Evolutionary conservation across 495 filamentous ascomycete genomes (phyloP).

Genomic region (Penicillium flavigenum): DNA sequence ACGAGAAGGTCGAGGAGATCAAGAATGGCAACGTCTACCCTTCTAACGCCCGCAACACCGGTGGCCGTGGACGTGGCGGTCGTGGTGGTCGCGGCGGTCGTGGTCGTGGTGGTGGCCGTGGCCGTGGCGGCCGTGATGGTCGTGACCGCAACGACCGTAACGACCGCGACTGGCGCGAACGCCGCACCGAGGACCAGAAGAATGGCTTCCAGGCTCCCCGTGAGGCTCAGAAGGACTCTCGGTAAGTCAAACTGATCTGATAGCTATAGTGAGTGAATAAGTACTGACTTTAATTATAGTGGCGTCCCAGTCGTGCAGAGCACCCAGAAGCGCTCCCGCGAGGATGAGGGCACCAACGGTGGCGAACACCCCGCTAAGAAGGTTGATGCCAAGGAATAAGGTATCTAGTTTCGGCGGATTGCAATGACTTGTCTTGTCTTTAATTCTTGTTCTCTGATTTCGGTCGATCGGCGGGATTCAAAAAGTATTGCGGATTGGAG

Average conservation of each 20-base stretch:
- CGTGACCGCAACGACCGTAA: constrained; percentile 56
- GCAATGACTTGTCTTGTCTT: constrained; percentile 8
- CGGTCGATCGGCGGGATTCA: constrained; percentile 19
- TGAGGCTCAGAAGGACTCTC: constrained; percentile 45
- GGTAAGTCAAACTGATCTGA: constrained; percentile 31
- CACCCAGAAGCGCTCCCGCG: constrained; percentile 53
- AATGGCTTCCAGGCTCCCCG: constrained; percentile 53
- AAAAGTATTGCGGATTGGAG: constrained; percentile 32
- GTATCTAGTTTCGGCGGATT: not conserved
- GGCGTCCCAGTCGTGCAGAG: constrained; percentile 50
- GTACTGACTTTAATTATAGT: constrained; percentile 25
- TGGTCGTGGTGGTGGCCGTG: constrained; percentile 31
- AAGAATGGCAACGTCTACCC: constrained; percentile 66
- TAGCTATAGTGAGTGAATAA: not conserved
- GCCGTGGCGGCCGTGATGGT: constrained; percentile 41
- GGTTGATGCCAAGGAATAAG: constrained; percentile 48
- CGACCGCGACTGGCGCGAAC: constrained; percentile 67
- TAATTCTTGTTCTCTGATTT: constrained; percentile 21
- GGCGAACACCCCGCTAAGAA: constrained; percentile 49
- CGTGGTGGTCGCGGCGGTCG: constrained; percentile 35
- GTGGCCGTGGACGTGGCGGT: constrained; percentile 25
- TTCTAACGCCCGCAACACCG: constrained; percentile 36
- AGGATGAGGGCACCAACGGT: constrained; percentile 38
- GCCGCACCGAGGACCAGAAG: constrained; percentile 64
- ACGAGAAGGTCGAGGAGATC: constrained; percentile 75